These are phyloP conservation scores for Psophocarpus tetragonolobus DNA, from an alignment of 306 rosid genomes.

Conservation along the genomic window DNA sequence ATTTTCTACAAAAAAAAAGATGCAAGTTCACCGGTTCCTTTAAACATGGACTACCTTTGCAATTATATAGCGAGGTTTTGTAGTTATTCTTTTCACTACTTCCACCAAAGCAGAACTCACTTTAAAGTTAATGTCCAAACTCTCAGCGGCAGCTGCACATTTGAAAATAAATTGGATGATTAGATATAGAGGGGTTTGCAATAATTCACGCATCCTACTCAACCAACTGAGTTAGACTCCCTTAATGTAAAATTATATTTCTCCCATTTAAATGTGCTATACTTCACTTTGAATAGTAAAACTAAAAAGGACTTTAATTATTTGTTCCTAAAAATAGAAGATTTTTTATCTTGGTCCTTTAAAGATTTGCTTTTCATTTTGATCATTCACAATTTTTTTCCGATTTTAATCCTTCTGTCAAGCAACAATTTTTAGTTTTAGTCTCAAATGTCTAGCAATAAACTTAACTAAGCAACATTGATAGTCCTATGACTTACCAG, in stretches of 20 bases:
- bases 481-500: too few relatives aligned
- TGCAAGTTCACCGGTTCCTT: constrained; percentile 27
- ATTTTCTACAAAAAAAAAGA: constrained; percentile 18
- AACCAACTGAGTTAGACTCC: too few relatives aligned
- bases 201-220: too few relatives aligned
- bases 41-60: constrained; percentile 72
- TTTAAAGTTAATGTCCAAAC: constrained; percentile 87
- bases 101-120: constrained; percentile 97
- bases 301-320: neutral
- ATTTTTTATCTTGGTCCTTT: too few relatives aligned
- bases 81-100: constrained; percentile 67
- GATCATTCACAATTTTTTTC: too few relatives aligned
- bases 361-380: too few relatives aligned
- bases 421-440: too few relatives aligned
- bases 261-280: constrained; percentile 7
- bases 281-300: constrained; percentile 3
- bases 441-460: too few relatives aligned
- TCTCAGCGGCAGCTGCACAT: constrained; percentile 78
- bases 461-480: too few relatives aligned
- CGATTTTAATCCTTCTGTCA: too few relatives aligned
- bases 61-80: constrained; percentile 90
- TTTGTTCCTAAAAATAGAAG: too few relatives aligned
- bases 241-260: neutral
- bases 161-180: constrained; percentile 32
- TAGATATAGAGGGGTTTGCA: constrained; percentile 33